Evolutionary conservation across 345 rosid species (phyloP).

Genomic region (Eucalyptus polyanthemos): DNA sequence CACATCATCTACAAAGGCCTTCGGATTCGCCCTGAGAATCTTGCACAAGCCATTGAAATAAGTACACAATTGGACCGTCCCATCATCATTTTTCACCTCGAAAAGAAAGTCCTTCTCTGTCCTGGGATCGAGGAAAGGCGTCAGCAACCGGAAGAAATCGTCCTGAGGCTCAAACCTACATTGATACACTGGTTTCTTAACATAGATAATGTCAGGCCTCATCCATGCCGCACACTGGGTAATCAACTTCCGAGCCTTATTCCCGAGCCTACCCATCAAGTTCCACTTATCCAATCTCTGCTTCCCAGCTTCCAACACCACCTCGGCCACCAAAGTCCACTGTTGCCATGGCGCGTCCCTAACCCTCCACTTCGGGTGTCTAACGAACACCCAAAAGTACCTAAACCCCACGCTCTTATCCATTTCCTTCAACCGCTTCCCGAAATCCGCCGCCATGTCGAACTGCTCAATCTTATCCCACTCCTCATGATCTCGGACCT

Average conservation of each 20-base stretch:
- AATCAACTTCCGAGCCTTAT: constrained; percentile 51
- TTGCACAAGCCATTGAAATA: constrained; percentile 85
- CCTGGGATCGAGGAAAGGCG: constrained; percentile 53
- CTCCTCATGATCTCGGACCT: constrained; percentile 64
- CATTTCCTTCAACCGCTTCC: constrained; percentile 44
- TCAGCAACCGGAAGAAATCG: constrained; percentile 44
- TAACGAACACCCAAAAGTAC: constrained; percentile 80
- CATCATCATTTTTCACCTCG: constrained; percentile 56
- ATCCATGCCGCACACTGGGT: constrained; percentile 86
- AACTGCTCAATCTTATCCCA: constrained; percentile 84
- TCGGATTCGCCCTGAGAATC: constrained; percentile 67
- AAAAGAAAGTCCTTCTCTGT: constrained; percentile 49
- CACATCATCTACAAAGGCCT: constrained; percentile 92
- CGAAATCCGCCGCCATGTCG: constrained; percentile 72
- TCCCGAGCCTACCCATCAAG: constrained; percentile 88
- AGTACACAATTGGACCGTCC: constrained; percentile 48
- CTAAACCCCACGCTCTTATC: constrained; percentile 61
- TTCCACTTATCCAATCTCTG: constrained; percentile 91
- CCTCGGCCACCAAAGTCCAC: constrained; percentile 88
- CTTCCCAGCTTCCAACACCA: constrained; percentile 61
- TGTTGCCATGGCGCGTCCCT: constrained; percentile 84
- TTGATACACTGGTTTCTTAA: constrained; percentile 86
- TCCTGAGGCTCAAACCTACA: constrained; percentile 89
- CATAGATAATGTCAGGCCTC: constrained; percentile 86
- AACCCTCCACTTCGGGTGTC: constrained; percentile 88